Base-by-base conservation (phyloP, 2,329 filamentous ascomycete species). In the Phyllosticta ampelicida region DNA sequence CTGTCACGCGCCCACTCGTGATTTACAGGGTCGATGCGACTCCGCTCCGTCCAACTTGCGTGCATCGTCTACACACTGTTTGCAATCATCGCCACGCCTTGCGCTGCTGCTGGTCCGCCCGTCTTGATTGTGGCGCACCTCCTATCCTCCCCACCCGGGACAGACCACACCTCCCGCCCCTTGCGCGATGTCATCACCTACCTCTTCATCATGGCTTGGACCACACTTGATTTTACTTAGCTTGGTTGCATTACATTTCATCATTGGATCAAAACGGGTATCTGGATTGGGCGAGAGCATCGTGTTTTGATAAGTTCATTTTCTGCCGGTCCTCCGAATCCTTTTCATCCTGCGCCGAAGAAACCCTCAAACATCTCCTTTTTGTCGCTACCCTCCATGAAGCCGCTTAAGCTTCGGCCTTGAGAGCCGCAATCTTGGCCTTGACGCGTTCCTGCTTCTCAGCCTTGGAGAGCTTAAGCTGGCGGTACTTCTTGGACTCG, bases 401-500 rank as follows among this genome's bases (percentile, higher is more conserved):
- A 48, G 16, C 53, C 48, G 48, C 48, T 59, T 59, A 59, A 51
- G 49, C 28, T 18, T 48, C 55, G 29, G 76, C 77, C 69, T 81
- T 82, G 71, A 96, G 81, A 78, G 87, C 82, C 74, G 87, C 85
- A 80, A 99, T 99, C 84, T 88, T 95, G 75, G 86, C 84, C 85
- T 95, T 84, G 77, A 99, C 84, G 67, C 86, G 83, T 77, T 85
- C 81, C 74, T 86, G 78, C 80, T 86, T 90, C 88, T 97, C 80
- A 58, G 82, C 90, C 81, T 86, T 86, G 76, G 83, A 86, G 67
- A 90, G 82, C 85, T 95, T 95, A 70, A 71, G 69, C 69, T 78
- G 77, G 76, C 79, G 84, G 87, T 84, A 90, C 85, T 97, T 96
- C 82, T 90, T 84, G 75, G 88, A 90, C 84, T 96, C 90, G 66